phyloP scores from a whole-genome alignment of 2,329 filamentous ascomycete species.

The Trichoderma sp. region DNA sequence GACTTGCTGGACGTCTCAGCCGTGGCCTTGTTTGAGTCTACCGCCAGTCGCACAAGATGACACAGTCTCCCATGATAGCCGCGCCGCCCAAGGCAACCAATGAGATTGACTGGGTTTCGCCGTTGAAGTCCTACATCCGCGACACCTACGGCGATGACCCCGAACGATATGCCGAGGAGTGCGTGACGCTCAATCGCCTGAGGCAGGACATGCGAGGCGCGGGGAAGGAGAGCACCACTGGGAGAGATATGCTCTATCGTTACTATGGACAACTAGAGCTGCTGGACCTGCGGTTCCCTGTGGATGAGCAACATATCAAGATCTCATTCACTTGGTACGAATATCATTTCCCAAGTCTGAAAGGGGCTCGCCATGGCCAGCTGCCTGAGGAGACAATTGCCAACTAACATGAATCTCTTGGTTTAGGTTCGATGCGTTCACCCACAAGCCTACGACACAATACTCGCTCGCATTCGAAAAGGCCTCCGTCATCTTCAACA shows the following conservation, averaged over 20 bases:
- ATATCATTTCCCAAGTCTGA: not conserved
- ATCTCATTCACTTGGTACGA: constrained; percentile 94
- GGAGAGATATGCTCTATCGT: constrained; percentile 88
- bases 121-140: constrained; percentile 90
- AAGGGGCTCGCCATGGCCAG: not conserved
- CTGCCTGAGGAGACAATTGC: not conserved
- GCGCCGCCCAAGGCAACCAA: constrained; percentile 90
- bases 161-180: constrained; percentile 94
- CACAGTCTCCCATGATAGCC: constrained; percentile 92
- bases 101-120: constrained; percentile 96
- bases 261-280: constrained; percentile 98
- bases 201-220: constrained; percentile 98
- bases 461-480: constrained; percentile 98
- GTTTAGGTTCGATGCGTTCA: constrained; percentile 97
- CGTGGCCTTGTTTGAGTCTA: constrained; percentile 14
- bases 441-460: constrained; percentile 94
- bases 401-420: constrained; percentile 23
- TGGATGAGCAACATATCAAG: constrained; percentile 99
- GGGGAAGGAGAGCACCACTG: constrained; percentile 92
- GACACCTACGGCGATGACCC: constrained; percentile 95
- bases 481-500: constrained; percentile 99
- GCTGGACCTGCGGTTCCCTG: constrained; percentile 89
- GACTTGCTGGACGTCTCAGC: constrained; percentile 23
- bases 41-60: constrained; percentile 53
- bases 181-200: constrained; percentile 87